These are phyloP conservation scores for Blastomyces parvus DNA, from an alignment of 2,329 filamentous ascomycete genomes.

Conservation along the genomic window DNA sequence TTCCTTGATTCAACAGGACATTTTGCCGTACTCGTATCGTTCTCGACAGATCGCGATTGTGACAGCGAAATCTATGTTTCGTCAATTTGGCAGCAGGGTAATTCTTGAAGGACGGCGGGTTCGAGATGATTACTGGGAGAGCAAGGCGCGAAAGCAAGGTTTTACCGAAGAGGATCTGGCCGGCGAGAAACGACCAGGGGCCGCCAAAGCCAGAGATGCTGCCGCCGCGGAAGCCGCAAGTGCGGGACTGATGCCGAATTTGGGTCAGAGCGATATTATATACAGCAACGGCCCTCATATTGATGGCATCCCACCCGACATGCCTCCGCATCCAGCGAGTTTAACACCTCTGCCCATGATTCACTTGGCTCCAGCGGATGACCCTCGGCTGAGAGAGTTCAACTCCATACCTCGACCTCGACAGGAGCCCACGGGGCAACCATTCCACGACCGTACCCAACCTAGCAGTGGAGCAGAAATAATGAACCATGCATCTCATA, in stretches of 20 bases:
- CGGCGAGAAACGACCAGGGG: slow-evolving; percentile 90
- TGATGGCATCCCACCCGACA: slow-evolving; percentile 59
- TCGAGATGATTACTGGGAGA: slow-evolving; percentile 97
- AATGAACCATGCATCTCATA: slow-evolving; percentile 74
- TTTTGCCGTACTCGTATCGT: slow-evolving; percentile 91
- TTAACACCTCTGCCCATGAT: slow-evolving; percentile 73
- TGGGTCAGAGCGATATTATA: slow-evolving; percentile 74
- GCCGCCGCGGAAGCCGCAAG: slow-evolving; percentile 55
- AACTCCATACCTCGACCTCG: slow-evolving; percentile 73
- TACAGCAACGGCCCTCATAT: slow-evolving; percentile 65
- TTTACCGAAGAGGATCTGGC: slow-evolving; percentile 96
- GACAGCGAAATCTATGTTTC: slow-evolving; percentile 95
- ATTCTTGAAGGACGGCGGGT: slow-evolving; percentile 84
- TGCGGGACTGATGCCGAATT: slow-evolving; percentile 49
- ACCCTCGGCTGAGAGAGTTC: slow-evolving; percentile 70
- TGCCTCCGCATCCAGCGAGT: slow-evolving; percentile 57
- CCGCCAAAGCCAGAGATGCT: slow-evolving; percentile 76
- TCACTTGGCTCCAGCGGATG: slow-evolving; percentile 66
- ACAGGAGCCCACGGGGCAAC: slow-evolving; percentile 68
- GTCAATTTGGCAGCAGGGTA: slow-evolving; percentile 91
- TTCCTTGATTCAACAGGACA: slow-evolving; percentile 87
- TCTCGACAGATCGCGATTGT: slow-evolving; percentile 99
- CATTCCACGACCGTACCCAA: slow-evolving; percentile 80
- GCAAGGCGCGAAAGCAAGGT: slow-evolving; percentile 90
- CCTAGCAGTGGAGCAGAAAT: slow-evolving; percentile 68